Conservation (phyloP, 1,284 basidiomycete genomes). For the Rhodotorula sp. region DNA sequence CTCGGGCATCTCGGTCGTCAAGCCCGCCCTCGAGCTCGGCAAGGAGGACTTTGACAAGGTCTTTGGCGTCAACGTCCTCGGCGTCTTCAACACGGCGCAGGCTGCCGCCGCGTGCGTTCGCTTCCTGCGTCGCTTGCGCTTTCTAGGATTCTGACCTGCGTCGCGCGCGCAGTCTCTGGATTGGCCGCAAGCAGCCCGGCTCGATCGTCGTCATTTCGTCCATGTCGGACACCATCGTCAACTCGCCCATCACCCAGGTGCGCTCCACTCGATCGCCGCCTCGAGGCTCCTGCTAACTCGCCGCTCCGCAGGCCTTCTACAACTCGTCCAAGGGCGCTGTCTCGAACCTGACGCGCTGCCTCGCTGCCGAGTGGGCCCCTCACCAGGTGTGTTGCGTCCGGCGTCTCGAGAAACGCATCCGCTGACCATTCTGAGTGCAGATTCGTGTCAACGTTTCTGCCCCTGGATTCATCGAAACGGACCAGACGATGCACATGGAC, state of each 20-base stretch:
- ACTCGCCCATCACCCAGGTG: constrained; percentile 53
- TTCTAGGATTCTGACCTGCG: too few relatives aligned
- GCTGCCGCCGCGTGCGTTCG: constrained; percentile 46
- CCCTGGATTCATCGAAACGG: constrained; percentile 37
- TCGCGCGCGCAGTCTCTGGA: constrained; percentile 48
- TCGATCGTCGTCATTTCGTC: constrained; percentile 59
- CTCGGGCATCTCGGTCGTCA: constrained; percentile 55
- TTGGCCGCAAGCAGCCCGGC: constrained; percentile 46
- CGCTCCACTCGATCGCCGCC: constrained; percentile 45
- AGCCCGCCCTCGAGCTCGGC: constrained; percentile 57
- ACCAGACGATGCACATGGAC: constrained; percentile 34
- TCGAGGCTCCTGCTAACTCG: background rate
- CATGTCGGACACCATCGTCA: constrained; percentile 60
- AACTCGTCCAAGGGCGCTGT: constrained; percentile 58
- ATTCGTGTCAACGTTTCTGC: constrained; percentile 65
- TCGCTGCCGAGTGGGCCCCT: constrained; percentile 65
- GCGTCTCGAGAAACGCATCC: background rate
- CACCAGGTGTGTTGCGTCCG: constrained; percentile 33
- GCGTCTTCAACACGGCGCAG: constrained; percentile 56
- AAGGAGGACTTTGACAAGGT: constrained; percentile 56
- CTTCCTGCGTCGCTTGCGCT: too few relatives aligned
- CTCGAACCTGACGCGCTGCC: constrained; percentile 60
- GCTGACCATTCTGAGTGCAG: constrained; percentile 10
- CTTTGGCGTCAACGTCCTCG: constrained; percentile 51
- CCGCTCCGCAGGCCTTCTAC: constrained; percentile 29